phyloP scores from a whole-genome alignment of 1,284 basidiomycete species.

The Tranzscheliella williamsii region DNA sequence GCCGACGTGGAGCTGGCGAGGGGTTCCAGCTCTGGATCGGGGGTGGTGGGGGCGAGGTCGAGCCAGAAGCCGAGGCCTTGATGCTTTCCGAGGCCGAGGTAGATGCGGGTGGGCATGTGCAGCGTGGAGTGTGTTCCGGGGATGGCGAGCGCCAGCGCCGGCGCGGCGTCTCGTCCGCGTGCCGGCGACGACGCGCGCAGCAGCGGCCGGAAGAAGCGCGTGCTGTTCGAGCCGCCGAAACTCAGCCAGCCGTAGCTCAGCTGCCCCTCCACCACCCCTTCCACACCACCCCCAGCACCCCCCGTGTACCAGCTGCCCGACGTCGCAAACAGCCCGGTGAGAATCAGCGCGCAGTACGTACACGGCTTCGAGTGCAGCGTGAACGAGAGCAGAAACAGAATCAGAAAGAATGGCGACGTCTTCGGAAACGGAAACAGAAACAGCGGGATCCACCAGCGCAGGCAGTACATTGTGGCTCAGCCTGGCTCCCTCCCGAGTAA shows the following conservation, averaged over 20 bases:
- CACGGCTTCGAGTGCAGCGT: conserved; percentile 51
- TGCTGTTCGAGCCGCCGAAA: conserved; percentile 17
- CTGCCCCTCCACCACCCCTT: no score
- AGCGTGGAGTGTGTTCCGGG: no score
- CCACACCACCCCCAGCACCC: no score
- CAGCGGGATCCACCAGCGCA: conserved; percentile 56
- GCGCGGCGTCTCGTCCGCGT: no score
- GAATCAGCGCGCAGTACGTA: conserved; percentile 51
- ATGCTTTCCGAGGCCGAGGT: conserved; percentile 21
- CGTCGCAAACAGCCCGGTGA: conserved; percentile 44
- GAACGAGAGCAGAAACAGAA: conserved; percentile 51
- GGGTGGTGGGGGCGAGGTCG: no score
- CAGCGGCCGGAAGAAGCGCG: no score
- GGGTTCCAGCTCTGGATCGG: not conserved
- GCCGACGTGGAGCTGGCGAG: not conserved
- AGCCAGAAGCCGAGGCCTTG: conserved; percentile 29
- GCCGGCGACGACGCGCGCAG: no score
- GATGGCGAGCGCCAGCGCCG: no score
- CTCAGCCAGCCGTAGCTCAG: conserved; percentile 22
- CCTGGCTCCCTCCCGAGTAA: no score
- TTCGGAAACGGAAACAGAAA: conserved; percentile 54
- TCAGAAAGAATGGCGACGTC: conserved; percentile 44
- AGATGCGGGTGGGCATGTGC: conserved; percentile 27
- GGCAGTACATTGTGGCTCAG: conserved; percentile 48
- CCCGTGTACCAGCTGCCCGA: conserved; percentile 42